Percentiles rank a stretch among this genome's conserved stretches.
Conservation (phyloP, 2,329 filamentous ascomycete genomes). For the Sporothrix euskadiensis region DNA sequence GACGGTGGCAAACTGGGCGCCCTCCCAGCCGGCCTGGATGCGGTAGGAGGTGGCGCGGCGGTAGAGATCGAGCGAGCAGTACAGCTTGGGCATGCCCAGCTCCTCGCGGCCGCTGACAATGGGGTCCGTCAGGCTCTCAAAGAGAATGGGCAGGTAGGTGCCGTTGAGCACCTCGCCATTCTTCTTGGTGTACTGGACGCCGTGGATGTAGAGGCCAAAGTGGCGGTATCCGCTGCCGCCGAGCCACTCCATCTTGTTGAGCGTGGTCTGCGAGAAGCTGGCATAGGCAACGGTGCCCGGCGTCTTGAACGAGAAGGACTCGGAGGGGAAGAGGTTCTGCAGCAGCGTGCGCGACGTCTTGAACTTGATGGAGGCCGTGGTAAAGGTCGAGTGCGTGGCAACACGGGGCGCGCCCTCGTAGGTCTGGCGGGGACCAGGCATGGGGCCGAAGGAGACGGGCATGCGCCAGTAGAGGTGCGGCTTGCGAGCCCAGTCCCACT, state of each 20-base stretch:
- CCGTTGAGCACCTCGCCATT: conserved; percentile 51
- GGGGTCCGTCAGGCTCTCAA: conserved; percentile 60
- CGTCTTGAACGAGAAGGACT: conserved; percentile 45
- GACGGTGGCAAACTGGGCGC: conserved; percentile 37
- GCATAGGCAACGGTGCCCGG: conserved; percentile 49
- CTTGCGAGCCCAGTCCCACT: conserved; percentile 49
- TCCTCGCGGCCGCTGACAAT: conserved; percentile 62
- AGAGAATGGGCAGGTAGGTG: conserved; percentile 57
- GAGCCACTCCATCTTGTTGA: conserved; percentile 60
- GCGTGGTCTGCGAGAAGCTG: conserved; percentile 45
- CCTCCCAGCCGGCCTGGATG: conserved; percentile 46
- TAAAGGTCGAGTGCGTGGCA: conserved; percentile 41
- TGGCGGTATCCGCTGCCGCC: conserved; percentile 60
- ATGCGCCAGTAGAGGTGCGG: conserved; percentile 46
- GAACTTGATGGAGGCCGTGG: conserved; percentile 51
- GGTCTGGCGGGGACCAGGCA: conserved; percentile 48
- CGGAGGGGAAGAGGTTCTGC: conserved; percentile 50
- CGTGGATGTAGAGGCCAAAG: conserved; percentile 63
- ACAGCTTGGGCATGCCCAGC: conserved; percentile 62
- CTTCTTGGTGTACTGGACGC: conserved; percentile 56
- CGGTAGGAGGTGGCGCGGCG: conserved; percentile 40
- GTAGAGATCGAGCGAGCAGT: conserved; percentile 51
- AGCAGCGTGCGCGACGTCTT: conserved; percentile 52
- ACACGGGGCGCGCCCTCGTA: conserved; percentile 38
- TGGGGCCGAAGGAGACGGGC: conserved; percentile 50